Evolutionary conservation across 768 basidiomycete species (phyloP).

Genomic region (Auriscalpium orientale): DNA sequence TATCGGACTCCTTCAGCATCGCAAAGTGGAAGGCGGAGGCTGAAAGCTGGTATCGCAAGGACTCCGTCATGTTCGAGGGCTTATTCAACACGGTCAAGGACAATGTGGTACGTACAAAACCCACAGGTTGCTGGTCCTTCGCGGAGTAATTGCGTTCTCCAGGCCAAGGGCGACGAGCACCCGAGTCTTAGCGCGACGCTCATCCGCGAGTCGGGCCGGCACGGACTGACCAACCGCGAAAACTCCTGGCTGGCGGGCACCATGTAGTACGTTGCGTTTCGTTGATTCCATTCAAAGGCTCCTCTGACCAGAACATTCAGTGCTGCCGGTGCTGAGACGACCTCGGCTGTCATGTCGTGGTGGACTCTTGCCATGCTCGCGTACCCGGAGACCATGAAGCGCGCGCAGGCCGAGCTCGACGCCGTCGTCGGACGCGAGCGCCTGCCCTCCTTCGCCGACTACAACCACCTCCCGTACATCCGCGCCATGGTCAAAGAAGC

Average conservation of each 20-base stretch:
- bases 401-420: conserved; percentile 16
- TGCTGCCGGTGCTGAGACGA: conserved; percentile 6
- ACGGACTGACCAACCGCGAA: conserved; percentile 5
- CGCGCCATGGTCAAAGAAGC: conserved; percentile 12
- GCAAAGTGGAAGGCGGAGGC: conserved; percentile 20
- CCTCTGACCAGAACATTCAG: background rate
- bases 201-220: background rate
- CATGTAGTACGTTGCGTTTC: conserved; percentile 9
- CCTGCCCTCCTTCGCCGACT: conserved; percentile 13
- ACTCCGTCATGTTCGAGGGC: conserved; percentile 4
- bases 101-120: background rate
- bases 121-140: too few species aligned
- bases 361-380: conserved; percentile 13
- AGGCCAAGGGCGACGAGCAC: conserved; percentile 2
- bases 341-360: background rate
- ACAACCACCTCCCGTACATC: conserved; percentile 11
- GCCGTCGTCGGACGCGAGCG: conserved; percentile 10
- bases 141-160: background rate
- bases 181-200: conserved; percentile 7
- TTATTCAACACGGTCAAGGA: conserved; percentile 4
- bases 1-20: background rate
- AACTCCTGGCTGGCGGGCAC: conserved; percentile 8
- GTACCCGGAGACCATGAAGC: conserved; percentile 8
- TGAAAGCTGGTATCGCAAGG: background rate
- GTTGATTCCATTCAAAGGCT: too few species aligned